Conservation (phyloP, 805 yeast species). For the Komagataella pastoris region DNA sequence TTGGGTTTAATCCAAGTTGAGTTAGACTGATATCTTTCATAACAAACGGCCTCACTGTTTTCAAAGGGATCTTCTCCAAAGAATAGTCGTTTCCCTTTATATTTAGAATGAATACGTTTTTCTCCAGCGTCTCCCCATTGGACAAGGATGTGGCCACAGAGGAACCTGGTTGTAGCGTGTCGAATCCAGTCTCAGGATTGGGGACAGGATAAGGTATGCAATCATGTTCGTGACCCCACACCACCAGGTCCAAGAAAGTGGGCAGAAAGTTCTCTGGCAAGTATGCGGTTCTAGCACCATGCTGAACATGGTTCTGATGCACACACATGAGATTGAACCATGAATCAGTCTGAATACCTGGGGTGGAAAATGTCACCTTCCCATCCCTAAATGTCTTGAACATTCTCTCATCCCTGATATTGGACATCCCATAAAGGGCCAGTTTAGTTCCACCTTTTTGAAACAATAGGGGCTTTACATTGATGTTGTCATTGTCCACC, state of each 20-base stretch:
- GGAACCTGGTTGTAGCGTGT: constrained; percentile 85
- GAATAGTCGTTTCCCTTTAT: constrained; percentile 44
- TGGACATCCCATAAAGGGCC: constrained; percentile 82
- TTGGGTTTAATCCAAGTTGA: constrained; percentile 43
- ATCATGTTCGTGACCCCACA: constrained; percentile 99
- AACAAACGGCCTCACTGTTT: constrained; percentile 71
- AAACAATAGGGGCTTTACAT: constrained; percentile 62
- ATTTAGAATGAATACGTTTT: constrained; percentile 60
- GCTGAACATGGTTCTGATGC: constrained; percentile 84
- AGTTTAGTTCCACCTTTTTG: constrained; percentile 74
- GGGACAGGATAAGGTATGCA: constrained; percentile 60
- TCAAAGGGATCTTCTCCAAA: constrained; percentile 47
- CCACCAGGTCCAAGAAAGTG: constrained; percentile 61
- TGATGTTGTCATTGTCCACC: constrained; percentile 59
- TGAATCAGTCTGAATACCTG: constrained; percentile 37
- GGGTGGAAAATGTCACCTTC: constrained; percentile 65
- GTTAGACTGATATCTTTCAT: constrained; percentile 52
- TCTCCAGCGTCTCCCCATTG: constrained; percentile 70
- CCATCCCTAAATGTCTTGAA: constrained; percentile 74
- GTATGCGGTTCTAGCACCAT: constrained; percentile 58
- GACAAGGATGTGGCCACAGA: constrained; percentile 84
- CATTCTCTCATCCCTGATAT: constrained; percentile 80
- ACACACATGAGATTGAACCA: constrained; percentile 84
- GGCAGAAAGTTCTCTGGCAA: constrained; percentile 83
- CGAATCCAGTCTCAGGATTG: constrained; percentile 51